Evolutionary conservation across 1,139 yeast species (phyloP).

Genomic region (Candida sanyaensis): DNA sequence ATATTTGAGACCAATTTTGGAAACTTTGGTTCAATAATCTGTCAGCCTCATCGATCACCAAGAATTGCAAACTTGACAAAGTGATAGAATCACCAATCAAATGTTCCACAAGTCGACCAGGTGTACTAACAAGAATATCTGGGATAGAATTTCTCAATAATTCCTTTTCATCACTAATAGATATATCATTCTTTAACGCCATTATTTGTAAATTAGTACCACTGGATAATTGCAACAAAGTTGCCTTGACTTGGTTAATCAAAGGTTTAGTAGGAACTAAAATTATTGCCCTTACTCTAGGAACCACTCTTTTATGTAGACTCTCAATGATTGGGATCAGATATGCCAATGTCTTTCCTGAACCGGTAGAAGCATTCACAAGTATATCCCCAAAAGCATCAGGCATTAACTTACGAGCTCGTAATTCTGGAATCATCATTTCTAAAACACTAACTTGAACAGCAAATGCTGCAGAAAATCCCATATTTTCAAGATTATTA

Average conservation of each 20-base stretch:
- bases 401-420: constrained; percentile 53
- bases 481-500: constrained; percentile 47
- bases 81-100: constrained; percentile 41
- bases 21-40: constrained; percentile 84
- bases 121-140: constrained; percentile 82
- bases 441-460: constrained; percentile 74
- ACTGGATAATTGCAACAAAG: constrained; percentile 57
- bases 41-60: constrained; percentile 96
- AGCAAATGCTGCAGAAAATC: constrained; percentile 65
- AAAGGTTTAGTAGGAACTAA: constrained; percentile 91
- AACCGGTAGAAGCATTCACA: constrained; percentile 94
- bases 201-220: constrained; percentile 68
- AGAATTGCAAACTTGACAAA: constrained; percentile 57
- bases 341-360: constrained; percentile 94
- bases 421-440: constrained; percentile 51
- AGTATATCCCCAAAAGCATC: constrained; percentile 69
- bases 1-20: constrained; percentile 85
- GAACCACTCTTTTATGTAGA: constrained; percentile 63
- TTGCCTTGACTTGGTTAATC: constrained; percentile 75
- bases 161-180: constrained; percentile 66
- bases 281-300: constrained; percentile 72
- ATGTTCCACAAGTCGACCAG: constrained; percentile 95
- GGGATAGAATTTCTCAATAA: constrained; percentile 54
- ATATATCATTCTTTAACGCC: constrained; percentile 57
- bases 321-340: constrained; percentile 79